Base-by-base conservation (phyloP, 1,284 basidiomycete genomes). In the Sanghuangporus weigelae region DNA sequence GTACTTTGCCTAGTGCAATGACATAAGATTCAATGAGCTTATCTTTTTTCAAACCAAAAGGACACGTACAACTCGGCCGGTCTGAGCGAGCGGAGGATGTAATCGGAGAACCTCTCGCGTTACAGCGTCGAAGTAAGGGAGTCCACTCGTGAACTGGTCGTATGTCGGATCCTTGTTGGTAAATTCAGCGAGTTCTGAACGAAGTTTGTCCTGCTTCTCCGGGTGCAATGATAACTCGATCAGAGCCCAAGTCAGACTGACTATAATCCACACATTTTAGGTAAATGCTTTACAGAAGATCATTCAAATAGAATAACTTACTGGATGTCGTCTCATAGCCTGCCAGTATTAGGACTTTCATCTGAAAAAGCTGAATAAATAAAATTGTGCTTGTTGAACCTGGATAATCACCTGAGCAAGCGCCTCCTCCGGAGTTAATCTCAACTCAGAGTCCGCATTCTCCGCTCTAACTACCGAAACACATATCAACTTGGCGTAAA, bases 341-440 rank as follows among this genome's bases (percentile, higher is more conserved):
- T 1, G 76, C 78, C 36, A 78, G 26, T 21, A 79, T 69, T 16
- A 79, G 66, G 0, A 74, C 66, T 57, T 75, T 78, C 75, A 79
- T 75, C 73, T 75, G 7, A 39, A 46, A 44, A 57, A 40, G 39
- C 36, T 6, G 42, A 60, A n/a, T 39, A 21, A 19, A 51, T 23
- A 2, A 23, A 51, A n/a, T 14, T 26, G 50, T 31, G 21, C 50
- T 26, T 51, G 19, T 26, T 31, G 26, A 51, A 35, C 7, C n/a
- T 26, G 14, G 50, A 16, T 50, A 35, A 23, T n/a, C 60, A 74
- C 76, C 75, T 87, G 84, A 0, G 87, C 84, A 49, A 86, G 67
- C n/a, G 92, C 83, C 70, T 93, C 92, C 21, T 85, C 84, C 57
- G 84, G 78, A 2, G 83, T 79, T 78, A 92, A 78, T 49, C 75